phyloP scores from a whole-genome alignment of 805 yeast genomes.

The Saturnispora dispora region DNA sequence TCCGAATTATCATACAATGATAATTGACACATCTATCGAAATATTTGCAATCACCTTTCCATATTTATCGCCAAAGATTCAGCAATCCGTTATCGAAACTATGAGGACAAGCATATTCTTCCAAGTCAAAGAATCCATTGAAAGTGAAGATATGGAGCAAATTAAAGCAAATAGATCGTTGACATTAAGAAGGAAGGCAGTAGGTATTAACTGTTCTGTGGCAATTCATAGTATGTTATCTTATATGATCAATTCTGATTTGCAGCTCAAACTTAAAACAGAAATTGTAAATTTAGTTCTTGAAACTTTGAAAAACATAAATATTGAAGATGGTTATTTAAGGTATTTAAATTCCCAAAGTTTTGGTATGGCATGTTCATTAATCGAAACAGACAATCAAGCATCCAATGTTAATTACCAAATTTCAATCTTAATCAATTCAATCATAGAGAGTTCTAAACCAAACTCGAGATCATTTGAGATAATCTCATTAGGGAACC shows the following conservation, averaged over 20 bases:
- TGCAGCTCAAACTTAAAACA: conserved; percentile 16
- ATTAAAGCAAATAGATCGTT: conserved; percentile 9
- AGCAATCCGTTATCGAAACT: conserved; percentile 79
- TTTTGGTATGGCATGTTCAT: conserved; percentile 24
- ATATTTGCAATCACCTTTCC: conserved; percentile 67
- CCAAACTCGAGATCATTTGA: conserved; percentile 58
- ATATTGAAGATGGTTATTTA: conserved; percentile 16
- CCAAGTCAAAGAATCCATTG: conserved; percentile 26
- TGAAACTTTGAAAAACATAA: conserved; percentile 23
- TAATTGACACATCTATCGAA: conserved; percentile 73
- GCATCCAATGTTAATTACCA: conserved; percentile 29
- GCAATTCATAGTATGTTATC: conserved; percentile 49
- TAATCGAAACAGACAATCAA: conserved; percentile 16
- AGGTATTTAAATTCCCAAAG: conserved; percentile 26
- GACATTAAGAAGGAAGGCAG: conserved; percentile 33
- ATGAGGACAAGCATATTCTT: conserved; percentile 47
- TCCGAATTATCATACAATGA: conserved; percentile 39
- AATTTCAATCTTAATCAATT: conserved; percentile 48
- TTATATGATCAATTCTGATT: conserved; percentile 16
- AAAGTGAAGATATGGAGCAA: conserved; percentile 8
- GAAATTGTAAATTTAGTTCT: conserved; percentile 19
- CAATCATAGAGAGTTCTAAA: conserved; percentile 54
- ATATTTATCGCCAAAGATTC: conserved; percentile 64
- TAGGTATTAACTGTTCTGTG: conserved; percentile 51
- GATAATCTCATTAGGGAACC: conserved; percentile 34